A percentile compares a stretch with the other conserved stretches of the same genome.
Evolutionary conservation across 1,284 basidiomycete species (phyloP).

Genomic region (Schizophyllum commune): DNA sequence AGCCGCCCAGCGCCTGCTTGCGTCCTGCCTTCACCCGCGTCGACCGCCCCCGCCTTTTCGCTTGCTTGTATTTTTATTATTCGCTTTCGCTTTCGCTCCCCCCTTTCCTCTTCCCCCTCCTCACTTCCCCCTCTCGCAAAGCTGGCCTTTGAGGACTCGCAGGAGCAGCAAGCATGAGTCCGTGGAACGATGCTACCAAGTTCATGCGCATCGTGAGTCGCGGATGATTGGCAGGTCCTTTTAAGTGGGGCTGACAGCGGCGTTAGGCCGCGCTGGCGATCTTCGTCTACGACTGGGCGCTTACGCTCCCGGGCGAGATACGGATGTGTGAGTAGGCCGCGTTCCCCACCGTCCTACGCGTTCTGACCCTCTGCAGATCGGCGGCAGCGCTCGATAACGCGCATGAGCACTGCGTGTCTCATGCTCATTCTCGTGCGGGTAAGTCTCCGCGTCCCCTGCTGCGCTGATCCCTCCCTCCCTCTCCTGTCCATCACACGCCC

Average conservation of each 20-base stretch:
- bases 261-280: slow-evolving; percentile 1
- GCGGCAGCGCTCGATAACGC: neutral
- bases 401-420: slow-evolving; percentile 3
- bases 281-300: slow-evolving; percentile 5
- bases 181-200: slow-evolving; percentile 6
- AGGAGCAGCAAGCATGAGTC: neutral
- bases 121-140: neutral
- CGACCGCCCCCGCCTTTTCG: too few species aligned
- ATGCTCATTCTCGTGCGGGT: slow-evolving; percentile 4
- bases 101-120: too few species aligned
- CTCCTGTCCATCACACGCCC: too few species aligned
- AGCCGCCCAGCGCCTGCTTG: neutral
- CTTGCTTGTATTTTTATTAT: too few species aligned
- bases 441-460: neutral
- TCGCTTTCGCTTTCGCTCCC: too few species aligned
- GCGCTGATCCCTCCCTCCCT: neutral
- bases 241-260: neutral
- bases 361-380: neutral
- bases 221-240: neutral
- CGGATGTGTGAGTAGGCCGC: slow-evolving; percentile 1
- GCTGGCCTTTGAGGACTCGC: neutral
- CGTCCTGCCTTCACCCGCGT: neutral
- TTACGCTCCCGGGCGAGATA: slow-evolving; percentile 4
- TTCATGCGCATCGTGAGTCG: slow-evolving; percentile 6
- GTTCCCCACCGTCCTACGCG: neutral